These are phyloP conservation scores for Tulasnella sp. DNA, from an alignment of 768 basidiomycete species.

Conservation along the genomic window DNA sequence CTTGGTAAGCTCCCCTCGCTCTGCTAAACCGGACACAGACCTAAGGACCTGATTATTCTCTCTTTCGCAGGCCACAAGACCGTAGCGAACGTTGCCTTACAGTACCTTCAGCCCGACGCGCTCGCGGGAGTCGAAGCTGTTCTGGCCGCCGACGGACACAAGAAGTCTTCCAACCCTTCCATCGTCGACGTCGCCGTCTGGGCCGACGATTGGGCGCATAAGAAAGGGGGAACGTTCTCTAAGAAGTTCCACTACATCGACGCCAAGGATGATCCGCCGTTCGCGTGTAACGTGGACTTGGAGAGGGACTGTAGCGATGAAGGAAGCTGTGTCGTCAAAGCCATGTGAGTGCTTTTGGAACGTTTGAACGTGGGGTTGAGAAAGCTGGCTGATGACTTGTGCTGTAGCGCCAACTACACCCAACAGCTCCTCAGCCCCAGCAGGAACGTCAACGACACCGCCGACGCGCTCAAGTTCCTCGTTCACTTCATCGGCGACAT, in stretches of 20 bases:
- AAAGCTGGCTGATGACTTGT: background rate
- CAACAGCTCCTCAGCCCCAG: background rate
- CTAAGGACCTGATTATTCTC: no score
- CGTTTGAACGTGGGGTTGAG: background rate
- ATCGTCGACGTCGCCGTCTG: slow-evolving; percentile 1
- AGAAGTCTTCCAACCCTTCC: background rate
- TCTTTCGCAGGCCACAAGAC: background rate
- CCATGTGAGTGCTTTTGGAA: background rate
- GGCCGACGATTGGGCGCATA: background rate
- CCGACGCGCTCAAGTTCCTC: slow-evolving; percentile 7
- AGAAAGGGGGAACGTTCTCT: background rate
- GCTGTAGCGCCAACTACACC: background rate
- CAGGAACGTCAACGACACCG: background rate
- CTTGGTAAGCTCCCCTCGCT: background rate
- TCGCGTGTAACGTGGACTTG: background rate
- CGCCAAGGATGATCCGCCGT: background rate
- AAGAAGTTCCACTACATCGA: slow-evolving; percentile 4
- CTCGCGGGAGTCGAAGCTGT: background rate
- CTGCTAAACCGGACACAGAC: background rate
- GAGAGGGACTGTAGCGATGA: background rate
- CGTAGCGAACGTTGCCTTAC: background rate
- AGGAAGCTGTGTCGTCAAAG: background rate
- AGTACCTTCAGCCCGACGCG: background rate
- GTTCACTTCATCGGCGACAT: slow-evolving; percentile 11
- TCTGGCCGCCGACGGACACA: background rate